These are phyloP conservation scores for Backusella parvicylindrica DNA, from an alignment of 192 early-diverging fungal genomes.

Conservation along the genomic window DNA sequence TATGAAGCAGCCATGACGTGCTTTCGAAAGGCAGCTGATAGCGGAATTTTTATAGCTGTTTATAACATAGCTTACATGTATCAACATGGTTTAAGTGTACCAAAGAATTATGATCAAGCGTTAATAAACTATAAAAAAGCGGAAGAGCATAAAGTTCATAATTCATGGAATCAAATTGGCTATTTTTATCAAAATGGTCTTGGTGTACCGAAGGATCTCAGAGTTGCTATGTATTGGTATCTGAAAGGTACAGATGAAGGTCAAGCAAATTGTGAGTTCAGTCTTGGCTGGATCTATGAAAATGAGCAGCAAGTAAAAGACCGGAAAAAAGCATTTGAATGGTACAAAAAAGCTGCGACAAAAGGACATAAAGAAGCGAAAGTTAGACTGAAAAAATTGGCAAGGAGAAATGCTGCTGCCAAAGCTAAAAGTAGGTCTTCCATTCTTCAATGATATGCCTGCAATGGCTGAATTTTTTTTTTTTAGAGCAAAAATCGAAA, in stretches of 20 bases:
- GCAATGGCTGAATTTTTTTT: not conserved
- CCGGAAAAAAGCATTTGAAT: not conserved
- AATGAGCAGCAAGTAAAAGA: not conserved
- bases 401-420: not conserved
- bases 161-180: not conserved
- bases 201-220: not conserved
- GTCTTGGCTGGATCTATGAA: not conserved
- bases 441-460: not conserved
- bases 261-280: not conserved
- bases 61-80: not conserved
- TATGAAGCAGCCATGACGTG: not conserved
- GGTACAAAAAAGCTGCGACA: not conserved
- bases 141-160: not conserved
- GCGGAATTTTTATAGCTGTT: not conserved
- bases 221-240: not conserved
- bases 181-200: not conserved
- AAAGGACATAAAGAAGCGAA: not conserved
- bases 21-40: not conserved
- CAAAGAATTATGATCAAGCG: not conserved
- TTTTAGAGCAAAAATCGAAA: not conserved
- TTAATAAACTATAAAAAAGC: not conserved
- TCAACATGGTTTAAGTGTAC: not conserved
- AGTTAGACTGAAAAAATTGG: not conserved
- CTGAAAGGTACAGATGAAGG: not conserved
- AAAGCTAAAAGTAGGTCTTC: not conserved